phyloP scores from a whole-genome alignment of 2,329 filamentous ascomycete species.

The Plenodomus biglobosus region DNA sequence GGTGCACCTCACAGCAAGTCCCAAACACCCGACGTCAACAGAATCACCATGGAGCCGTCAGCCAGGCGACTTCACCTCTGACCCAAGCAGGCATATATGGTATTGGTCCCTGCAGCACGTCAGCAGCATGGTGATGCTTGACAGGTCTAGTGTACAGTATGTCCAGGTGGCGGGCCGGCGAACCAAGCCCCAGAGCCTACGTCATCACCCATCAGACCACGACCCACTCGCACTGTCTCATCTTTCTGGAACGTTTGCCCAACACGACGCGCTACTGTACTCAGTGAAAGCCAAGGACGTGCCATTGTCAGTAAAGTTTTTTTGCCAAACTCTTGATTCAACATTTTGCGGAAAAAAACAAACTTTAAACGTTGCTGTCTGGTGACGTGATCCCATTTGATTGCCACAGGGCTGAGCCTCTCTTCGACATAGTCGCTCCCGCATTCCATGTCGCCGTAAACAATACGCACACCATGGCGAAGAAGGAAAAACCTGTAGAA shows the following conservation, averaged over 20 bases:
- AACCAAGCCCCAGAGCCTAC: constrained; percentile 7
- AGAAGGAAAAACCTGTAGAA: constrained; percentile 12
- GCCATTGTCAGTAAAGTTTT: not conserved
- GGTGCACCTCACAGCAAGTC: not conserved
- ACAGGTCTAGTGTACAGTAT: constrained; percentile 10
- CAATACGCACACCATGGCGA: constrained; percentile 1
- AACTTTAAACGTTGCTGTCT: not conserved
- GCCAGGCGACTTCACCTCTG: not conserved
- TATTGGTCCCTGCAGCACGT: not conserved
- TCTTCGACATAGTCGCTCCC: not conserved
- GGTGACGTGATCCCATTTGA: constrained; percentile 5
- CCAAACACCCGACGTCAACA: not conserved
- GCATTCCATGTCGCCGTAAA: not conserved
- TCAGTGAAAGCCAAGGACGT: not conserved
- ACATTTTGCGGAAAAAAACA: not conserved
- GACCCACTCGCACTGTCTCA: constrained; percentile 2
- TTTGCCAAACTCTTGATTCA: constrained; percentile 1
- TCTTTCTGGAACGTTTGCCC: constrained; percentile 8
- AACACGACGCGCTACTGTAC: constrained; percentile 2
- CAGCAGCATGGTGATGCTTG: constrained; percentile 5
- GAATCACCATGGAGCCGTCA: not conserved
- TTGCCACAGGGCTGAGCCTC: not conserved
- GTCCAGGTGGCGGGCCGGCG: not conserved
- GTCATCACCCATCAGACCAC: constrained; percentile 14
- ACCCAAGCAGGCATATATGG: not conserved